Base-by-base conservation (phyloP, 2,329 filamentous ascomycete species). In the Aureobasidium sp. region DNA sequence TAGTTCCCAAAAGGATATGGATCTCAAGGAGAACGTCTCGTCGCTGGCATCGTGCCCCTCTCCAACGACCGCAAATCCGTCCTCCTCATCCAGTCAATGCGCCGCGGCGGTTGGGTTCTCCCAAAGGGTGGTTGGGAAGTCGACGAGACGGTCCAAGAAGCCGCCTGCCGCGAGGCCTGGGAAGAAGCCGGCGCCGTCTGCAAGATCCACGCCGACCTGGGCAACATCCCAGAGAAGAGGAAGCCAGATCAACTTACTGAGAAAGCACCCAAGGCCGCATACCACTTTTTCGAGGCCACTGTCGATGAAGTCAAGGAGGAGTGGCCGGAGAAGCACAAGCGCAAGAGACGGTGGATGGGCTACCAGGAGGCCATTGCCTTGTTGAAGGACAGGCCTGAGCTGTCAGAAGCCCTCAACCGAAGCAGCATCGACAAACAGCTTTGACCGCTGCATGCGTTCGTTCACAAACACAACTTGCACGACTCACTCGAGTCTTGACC, bases 71-170 rank as follows among this genome's bases (percentile, higher is more conserved):
- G 90, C 75, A 87, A 86, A 70, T 88, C 89, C 75, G 93, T 99
- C 65, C 83, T 99, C 68, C 82, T 99, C 68, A 96, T 97, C 70
- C 91, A 97, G 79, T 96, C 91, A 61, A 93, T 90, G 58, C 85
- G 90, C 67, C 87, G 91, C 70, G 90, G 90, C 74, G 90, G 90
- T 70, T 99, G 94, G 94, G 94, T 99, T 47, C 82, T 99, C 63
- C 94, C 94, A 64, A 99, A 99, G 75, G 94, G 94, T 72, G 94
- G 94, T 64, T 99, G 94, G 92, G 94, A 99, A 76, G 88, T 86
- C 37, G 94, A 99, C 76, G 94, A 99, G 78, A 94, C 90, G 66
- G 85, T 88, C 65, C 84, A 93, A 73, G 90, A 94, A 62, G 94
- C 94, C 62, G 85, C 85, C 55, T 88, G 80, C 80, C 82, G 94